These are phyloP conservation scores for Didymella keratinophila DNA, from an alignment of 2,329 filamentous ascomycete species.

Conservation along the genomic window DNA sequence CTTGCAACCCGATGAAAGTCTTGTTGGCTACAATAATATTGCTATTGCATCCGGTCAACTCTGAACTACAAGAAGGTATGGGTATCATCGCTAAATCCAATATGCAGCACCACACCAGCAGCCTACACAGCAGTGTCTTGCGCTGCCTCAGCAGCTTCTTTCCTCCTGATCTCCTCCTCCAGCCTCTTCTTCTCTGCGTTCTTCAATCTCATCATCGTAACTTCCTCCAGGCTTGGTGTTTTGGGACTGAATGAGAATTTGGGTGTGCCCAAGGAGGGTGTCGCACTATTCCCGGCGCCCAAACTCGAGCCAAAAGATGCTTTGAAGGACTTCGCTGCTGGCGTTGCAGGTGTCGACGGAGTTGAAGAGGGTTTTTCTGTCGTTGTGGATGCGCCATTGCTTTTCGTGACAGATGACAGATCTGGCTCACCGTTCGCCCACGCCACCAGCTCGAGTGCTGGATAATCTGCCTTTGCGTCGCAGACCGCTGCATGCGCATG, in stretches of 20 bases:
- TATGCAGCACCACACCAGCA: background rate
- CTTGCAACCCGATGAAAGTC: too few species aligned
- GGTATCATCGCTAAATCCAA: slow-evolving; percentile 8
- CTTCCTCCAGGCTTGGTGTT: slow-evolving; percentile 50
- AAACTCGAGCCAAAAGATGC: slow-evolving; percentile 31
- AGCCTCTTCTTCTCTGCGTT: slow-evolving; percentile 54
- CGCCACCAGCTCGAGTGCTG: slow-evolving; percentile 60
- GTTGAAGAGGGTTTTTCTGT: background rate
- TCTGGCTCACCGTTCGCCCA: slow-evolving; percentile 66
- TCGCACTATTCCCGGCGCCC: background rate
- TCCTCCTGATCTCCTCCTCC: slow-evolving; percentile 54
- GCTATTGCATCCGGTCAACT: too few species aligned
- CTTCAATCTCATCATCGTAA: slow-evolving; percentile 56
- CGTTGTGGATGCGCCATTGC: background rate
- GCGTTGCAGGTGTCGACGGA: slow-evolving; percentile 27
- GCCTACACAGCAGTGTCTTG: background rate
- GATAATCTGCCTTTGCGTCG: slow-evolving; percentile 59
- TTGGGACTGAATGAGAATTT: slow-evolving; percentile 55
- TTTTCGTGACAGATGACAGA: slow-evolving; percentile 27
- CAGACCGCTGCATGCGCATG: slow-evolving; percentile 64
- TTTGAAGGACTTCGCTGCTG: slow-evolving; percentile 38
- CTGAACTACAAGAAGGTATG: background rate
- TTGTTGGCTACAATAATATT: too few species aligned
- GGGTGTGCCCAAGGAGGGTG: slow-evolving; percentile 43
- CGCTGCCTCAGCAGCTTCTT: slow-evolving; percentile 43